Percentiles rank a stretch among this genome's conserved stretches.
These are phyloP conservation scores for Diutina mesorugosa DNA, from an alignment of 1,139 yeast species.

Conservation along the genomic window DNA sequence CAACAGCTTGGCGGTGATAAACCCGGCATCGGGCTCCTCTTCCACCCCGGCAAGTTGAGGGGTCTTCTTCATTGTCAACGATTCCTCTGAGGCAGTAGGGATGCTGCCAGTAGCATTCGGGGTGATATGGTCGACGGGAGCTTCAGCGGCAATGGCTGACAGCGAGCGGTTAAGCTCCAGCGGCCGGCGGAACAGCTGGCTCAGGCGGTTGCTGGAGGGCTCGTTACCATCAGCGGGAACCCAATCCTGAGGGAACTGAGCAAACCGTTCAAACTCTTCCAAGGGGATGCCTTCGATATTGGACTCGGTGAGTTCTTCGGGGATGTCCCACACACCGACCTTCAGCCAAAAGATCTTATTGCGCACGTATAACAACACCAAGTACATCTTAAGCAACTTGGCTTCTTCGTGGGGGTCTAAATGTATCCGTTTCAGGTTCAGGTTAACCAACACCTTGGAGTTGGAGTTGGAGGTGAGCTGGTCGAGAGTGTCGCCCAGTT, in stretches of 20 bases:
- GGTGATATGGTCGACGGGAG: neutral
- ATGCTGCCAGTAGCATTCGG: neutral
- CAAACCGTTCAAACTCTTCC: conserved; percentile 2
- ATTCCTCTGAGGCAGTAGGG: neutral
- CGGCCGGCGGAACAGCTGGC: neutral
- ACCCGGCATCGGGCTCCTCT: neutral
- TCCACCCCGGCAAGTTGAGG: neutral
- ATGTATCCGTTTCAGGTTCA: conserved; percentile 5
- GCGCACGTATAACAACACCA: conserved; percentile 18
- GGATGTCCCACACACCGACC: conserved; percentile 51
- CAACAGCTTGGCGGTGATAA: neutral
- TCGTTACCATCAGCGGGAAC: neutral
- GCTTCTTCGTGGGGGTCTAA: conserved; percentile 11
- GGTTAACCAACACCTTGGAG: neutral
- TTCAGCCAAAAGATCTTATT: conserved; percentile 69
- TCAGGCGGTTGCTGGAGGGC: neutral
- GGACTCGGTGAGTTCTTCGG: conserved; percentile 16
- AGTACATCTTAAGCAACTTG: conserved; percentile 12
- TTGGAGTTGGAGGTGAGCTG: neutral
- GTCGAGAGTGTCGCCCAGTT: conserved; percentile 14
- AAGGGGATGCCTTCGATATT: conserved; percentile 1
- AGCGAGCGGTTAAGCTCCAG: neutral
- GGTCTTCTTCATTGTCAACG: neutral
- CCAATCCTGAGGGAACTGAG: neutral
- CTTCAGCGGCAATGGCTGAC: neutral